Evolutionary conservation across 176 grass and related monocot species (phyloP).

Genomic region (Rhynchospora tenuis): DNA sequence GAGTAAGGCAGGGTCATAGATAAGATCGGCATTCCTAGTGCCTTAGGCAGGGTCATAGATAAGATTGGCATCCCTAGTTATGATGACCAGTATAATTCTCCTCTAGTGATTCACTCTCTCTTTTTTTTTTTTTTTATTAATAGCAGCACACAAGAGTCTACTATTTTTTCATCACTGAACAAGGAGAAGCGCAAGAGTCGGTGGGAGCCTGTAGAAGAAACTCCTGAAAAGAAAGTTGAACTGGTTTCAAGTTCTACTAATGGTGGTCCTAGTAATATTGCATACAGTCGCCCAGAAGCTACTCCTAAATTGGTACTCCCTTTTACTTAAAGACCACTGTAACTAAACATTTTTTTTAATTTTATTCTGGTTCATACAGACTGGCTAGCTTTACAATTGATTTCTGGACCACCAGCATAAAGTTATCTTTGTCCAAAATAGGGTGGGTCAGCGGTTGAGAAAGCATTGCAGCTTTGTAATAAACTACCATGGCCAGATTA

Average conservation of each 20-base stretch:
- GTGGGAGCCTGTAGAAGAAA: slow-evolving; percentile 76
- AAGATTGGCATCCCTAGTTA: background rate
- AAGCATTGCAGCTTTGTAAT: background rate
- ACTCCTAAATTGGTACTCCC: slow-evolving; percentile 39
- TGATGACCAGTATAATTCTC: slow-evolving; percentile 4
- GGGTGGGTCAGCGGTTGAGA: background rate
- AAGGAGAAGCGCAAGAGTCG: slow-evolving; percentile 73
- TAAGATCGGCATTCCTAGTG: background rate
- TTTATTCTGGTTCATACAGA: background rate
- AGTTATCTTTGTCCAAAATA: background rate
- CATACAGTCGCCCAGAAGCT: slow-evolving; percentile 37
- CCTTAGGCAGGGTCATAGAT: too few species aligned
- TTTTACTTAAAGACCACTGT: slow-evolving; percentile 18
- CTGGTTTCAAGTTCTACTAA: slow-evolving; percentile 20
- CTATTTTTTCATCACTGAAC: slow-evolving; percentile 36
- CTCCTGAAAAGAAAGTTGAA: slow-evolving; percentile 45
- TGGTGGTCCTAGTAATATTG: background rate
- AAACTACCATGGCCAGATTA: background rate
- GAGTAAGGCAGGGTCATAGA: background rate
- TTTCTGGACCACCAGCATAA: background rate
- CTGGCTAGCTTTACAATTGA: background rate
- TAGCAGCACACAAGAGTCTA: slow-evolving; percentile 44
- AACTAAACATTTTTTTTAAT: background rate
- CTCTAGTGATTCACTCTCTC: slow-evolving; percentile 3
- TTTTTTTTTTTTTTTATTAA: slow-evolving; percentile 26